Percentiles rank a stretch among this genome's conserved stretches.
These are phyloP conservation scores for Trebouxia sp. DNA, from an alignment of 139 green algal species.

Conservation along the genomic window DNA sequence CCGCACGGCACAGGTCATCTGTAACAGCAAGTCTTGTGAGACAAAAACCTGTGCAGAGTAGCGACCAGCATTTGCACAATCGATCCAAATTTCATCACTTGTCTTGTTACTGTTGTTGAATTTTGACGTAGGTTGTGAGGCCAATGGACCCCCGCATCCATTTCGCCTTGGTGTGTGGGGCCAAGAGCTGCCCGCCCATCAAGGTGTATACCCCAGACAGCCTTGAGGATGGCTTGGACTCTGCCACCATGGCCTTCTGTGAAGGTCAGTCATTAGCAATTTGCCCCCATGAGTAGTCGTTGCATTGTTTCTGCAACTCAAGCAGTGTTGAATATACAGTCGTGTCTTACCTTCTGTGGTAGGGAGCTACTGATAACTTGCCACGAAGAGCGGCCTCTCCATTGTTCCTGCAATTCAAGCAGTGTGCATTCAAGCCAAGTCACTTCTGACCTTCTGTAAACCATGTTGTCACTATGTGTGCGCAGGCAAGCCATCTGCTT, in stretches of 20 bases:
- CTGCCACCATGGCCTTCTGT: conserved; percentile 62
- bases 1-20: no score
- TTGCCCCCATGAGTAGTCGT: background rate
- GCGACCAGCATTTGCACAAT: no score
- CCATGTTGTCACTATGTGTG: no score
- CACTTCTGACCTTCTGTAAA: background rate
- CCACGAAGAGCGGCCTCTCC: background rate
- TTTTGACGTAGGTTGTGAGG: conserved; percentile 27
- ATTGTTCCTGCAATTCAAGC: background rate
- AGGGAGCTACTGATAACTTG: background rate
- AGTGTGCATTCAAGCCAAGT: background rate
- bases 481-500: no score
- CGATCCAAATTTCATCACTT: no score
- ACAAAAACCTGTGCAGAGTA: no score
- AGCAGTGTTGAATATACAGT: background rate
- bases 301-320: background rate
- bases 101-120: no score
- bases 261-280: conserved; percentile 34
- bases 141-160: conserved; percentile 89
- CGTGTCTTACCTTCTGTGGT: background rate
- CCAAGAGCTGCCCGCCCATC: conserved; percentile 92
- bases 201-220: conserved; percentile 77
- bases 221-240: conserved; percentile 79
- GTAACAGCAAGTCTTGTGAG: no score
- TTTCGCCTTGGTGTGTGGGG: conserved; percentile 95